A percentile compares a stretch with the other conserved stretches of the same genome.
Conservation (phyloP, 805 yeast genomes). For the Starmerella floris region DNA sequence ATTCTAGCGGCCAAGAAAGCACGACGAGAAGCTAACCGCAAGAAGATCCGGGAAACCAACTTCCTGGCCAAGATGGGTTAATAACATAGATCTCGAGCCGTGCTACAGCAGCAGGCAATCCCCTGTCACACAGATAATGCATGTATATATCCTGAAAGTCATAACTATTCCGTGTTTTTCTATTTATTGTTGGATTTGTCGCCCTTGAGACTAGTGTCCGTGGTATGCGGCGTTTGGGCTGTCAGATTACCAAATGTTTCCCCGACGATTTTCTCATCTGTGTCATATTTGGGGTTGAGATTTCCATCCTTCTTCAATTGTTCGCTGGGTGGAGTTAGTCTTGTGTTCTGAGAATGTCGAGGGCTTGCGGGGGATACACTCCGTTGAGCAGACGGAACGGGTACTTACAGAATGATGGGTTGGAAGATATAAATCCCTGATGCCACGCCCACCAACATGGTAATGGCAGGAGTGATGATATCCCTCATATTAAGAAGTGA, state of each 20-base stretch:
- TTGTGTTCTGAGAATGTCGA: too few species aligned
- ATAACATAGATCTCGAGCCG: neutral
- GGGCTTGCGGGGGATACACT: too few species aligned
- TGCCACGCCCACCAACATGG: constrained; percentile 19
- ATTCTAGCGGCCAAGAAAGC: constrained; percentile 55
- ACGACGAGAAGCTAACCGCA: constrained; percentile 54
- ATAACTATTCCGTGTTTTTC: neutral
- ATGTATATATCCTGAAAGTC: neutral
- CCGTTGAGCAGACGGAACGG: too few species aligned
- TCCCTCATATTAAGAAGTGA: constrained; percentile 17
- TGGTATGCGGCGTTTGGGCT: neutral
- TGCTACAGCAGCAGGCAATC: neutral
- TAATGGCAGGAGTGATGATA: constrained; percentile 17
- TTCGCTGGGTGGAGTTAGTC: constrained; percentile 15
- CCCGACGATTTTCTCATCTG: constrained; percentile 13
- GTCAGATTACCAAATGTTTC: constrained; percentile 15
- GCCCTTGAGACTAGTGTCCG: too few species aligned
- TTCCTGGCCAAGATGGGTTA: constrained; percentile 47
- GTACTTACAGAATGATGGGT: constrained; percentile 23
- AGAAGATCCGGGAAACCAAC: constrained; percentile 62
- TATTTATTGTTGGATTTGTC: neutral
- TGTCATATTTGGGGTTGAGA: constrained; percentile 21
- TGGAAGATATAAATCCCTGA: constrained; percentile 23
- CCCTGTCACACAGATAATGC: neutral
- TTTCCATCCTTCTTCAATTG: constrained; percentile 23